Evolutionary conservation across 768 basidiomycete genomes (phyloP).

Genomic region (Agrocybe chaxingu): DNA sequence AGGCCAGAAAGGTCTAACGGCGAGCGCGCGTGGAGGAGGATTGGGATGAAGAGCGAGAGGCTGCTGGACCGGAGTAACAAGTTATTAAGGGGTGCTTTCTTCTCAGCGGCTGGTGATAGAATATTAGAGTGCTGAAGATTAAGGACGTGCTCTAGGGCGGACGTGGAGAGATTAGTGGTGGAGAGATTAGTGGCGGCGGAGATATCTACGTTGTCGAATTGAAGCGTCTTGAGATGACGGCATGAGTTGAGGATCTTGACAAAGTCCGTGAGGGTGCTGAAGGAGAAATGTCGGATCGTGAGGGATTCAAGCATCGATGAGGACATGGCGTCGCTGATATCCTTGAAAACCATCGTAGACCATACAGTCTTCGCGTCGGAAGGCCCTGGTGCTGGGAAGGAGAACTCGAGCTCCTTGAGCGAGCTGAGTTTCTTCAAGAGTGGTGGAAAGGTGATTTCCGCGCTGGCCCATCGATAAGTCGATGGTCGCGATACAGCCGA

Average conservation of each 20-base stretch:
- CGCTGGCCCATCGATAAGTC: conserved; percentile 19
- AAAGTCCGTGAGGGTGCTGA: conserved; percentile 15
- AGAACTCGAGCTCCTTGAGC: conserved; percentile 17
- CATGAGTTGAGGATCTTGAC: conserved; percentile 17
- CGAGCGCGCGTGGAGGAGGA: conserved; percentile 16
- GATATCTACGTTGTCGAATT: conserved; percentile 19
- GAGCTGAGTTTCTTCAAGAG: conserved; percentile 16
- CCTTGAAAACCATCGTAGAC: conserved; percentile 21
- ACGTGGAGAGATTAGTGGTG: conserved; percentile 8
- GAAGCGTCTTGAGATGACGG: conserved; percentile 12
- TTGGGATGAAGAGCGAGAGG: conserved; percentile 15
- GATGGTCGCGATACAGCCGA: conserved; percentile 10
- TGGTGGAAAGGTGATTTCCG: conserved; percentile 19
- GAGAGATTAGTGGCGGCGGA: conserved; percentile 11
- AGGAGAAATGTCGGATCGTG: conserved; percentile 19
- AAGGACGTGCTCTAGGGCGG: conserved; percentile 16
- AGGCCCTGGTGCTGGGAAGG: conserved; percentile 14
- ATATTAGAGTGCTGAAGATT: conserved; percentile 5
- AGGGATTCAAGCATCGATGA: conserved; percentile 12
- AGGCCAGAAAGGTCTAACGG: conserved; percentile 13
- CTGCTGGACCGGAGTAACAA: conserved; percentile 16
- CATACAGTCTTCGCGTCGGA: conserved; percentile 14
- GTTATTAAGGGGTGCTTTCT: conserved; percentile 11
- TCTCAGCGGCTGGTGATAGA: background rate
- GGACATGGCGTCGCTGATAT: conserved; percentile 18